phyloP scores from a whole-genome alignment of 2,329 filamentous ascomycete genomes.

The Penicillium palitans region DNA sequence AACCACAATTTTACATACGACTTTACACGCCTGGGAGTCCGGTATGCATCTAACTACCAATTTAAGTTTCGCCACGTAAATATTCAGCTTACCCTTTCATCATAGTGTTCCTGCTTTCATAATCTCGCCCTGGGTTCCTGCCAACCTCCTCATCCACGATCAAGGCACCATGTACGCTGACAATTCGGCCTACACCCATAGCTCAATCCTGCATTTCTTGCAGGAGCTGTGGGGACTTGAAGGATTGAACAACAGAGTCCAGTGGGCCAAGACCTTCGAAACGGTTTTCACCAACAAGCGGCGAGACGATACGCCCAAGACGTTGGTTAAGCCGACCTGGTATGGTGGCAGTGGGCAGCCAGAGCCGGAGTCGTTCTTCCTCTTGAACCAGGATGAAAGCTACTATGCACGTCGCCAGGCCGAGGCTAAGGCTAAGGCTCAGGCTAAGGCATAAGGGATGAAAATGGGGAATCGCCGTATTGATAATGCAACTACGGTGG shows the following conservation, averaged over 20 bases:
- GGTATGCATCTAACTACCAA: constrained; percentile 18
- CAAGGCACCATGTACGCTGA: too few relatives aligned
- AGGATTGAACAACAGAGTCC: constrained; percentile 44
- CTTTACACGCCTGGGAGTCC: constrained; percentile 43
- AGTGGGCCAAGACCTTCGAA: constrained; percentile 47
- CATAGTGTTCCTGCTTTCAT: constrained; percentile 37
- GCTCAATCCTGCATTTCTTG: constrained; percentile 31
- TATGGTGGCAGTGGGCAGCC: constrained; percentile 34
- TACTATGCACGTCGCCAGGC: constrained; percentile 22
- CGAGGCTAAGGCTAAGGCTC: background rate
- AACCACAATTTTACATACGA: constrained; percentile 38
- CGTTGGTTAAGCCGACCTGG: constrained; percentile 7
- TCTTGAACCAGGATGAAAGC: constrained; percentile 35
- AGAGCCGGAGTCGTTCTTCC: constrained; percentile 36
- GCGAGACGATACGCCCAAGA: constrained; percentile 30
- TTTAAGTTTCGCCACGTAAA: background rate
- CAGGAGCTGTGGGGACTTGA: constrained; percentile 44
- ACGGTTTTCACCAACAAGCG: constrained; percentile 30
- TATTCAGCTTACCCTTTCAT: constrained; percentile 4
- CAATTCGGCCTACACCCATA: too few relatives aligned
- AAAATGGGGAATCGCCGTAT: background rate
- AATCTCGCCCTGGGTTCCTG: constrained; percentile 17
- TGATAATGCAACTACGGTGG: background rate
- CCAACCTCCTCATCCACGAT: too few relatives aligned
- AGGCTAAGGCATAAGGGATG: background rate